Conservation (phyloP, 306 rosid genomes). For the Macrotyloma uniflorum region DNA sequence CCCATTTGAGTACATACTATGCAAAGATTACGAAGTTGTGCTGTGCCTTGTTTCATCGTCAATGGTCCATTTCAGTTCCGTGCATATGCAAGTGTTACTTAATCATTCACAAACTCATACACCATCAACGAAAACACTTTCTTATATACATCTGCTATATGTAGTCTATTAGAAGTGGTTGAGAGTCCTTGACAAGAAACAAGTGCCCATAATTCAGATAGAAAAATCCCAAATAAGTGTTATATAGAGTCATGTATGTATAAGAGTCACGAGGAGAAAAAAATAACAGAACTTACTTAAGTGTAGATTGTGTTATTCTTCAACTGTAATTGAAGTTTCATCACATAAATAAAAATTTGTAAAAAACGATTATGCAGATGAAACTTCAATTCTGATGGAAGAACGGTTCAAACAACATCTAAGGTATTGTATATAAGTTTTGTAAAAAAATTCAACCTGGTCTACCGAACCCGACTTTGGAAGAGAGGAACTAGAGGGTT, state of each 20-base stretch:
- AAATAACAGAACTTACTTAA: too few species aligned
- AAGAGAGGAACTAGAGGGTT: slow-evolving; percentile 48
- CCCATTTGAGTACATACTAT: background rate
- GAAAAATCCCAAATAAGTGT: background rate
- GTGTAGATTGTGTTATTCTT: background rate
- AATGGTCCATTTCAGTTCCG: background rate
- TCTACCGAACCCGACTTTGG: slow-evolving; percentile 51
- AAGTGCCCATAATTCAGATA: background rate
- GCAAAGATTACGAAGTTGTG: background rate
- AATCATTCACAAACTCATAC: background rate
- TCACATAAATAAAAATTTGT: background rate
- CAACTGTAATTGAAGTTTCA: background rate
- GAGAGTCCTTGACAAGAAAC: background rate
- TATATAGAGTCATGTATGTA: background rate
- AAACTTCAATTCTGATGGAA: background rate
- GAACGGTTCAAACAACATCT: background rate
- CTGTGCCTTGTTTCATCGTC: background rate
- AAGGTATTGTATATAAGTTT: background rate
- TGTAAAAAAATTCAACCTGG: slow-evolving; percentile 53
- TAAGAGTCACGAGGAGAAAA: background rate
- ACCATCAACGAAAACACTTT: background rate
- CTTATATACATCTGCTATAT: background rate
- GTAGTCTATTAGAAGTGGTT: background rate
- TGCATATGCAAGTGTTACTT: background rate
- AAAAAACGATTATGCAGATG: background rate